Evolutionary conservation across 768 basidiomycete genomes (phyloP), one percentile per base, ranked within the genome.

Genomic region (Dioszegia crocea): DNA sequence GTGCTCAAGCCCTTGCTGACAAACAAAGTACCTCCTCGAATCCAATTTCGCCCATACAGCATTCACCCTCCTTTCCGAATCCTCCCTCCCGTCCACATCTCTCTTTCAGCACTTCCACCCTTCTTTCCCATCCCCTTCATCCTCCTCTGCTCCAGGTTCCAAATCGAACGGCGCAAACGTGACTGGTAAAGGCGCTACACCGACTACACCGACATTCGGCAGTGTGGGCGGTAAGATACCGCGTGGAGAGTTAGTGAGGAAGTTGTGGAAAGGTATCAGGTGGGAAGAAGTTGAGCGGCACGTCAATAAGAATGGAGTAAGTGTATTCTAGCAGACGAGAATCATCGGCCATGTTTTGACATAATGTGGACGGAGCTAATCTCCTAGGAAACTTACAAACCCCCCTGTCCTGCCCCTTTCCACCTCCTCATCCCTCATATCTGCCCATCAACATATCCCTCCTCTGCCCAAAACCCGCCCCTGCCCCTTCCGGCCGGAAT

Each of bases 41-140:
- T 74, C 72, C 3, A 70, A 68, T 49, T 72, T 76, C 59, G 46
- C 64, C 36, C 74, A 76, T 56, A 69, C 75, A 17, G 75, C 75
- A 11, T 74, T 71, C 61, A 59, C 66, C 19, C 63, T 76, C 16
- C 62, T 73, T 1, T 56, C 66, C 43, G 75, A 76, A 58, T 68
- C 71, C 21, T 60, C 64, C 9, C 60, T 76, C 11, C 65, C 72
- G 11, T 53, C 54, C 11, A 73, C 71, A 21, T 63, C 71, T 12
- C 59, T 73, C n/a, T 73, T 68, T 30, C 63, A 67, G 53, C 66
- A 73, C 58, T 73, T 67, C 60, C 64, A 73, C 53, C 71, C 71
- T 2, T 65, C 64, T 24, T 68, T 64, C 39, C 60, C 56, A 44
- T 58, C 62, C 24, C 47, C 59, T 39, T 56, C 56, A 26, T 21